Conservation (phyloP, 192 early-diverging fungal species). For the Entomortierella beljakovae region DNA sequence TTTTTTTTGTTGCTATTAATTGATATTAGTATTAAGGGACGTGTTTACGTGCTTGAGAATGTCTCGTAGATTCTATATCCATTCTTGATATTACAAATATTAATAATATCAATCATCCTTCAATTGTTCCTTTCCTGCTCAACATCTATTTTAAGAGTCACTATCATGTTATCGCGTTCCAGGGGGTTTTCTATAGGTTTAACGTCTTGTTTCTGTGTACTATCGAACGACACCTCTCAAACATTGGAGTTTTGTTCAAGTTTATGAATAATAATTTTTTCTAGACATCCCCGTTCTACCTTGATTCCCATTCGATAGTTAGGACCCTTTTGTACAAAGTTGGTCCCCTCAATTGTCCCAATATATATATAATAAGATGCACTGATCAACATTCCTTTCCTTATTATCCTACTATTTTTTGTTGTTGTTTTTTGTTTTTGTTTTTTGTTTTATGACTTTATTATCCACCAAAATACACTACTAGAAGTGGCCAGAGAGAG, state of each 20-base stretch:
- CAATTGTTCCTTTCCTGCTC: background rate
- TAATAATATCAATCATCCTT: background rate
- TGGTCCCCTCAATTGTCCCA: too few relatives aligned
- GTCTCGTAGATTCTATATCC: background rate
- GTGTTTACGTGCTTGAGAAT: conserved; percentile 11
- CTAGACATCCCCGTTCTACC: too few relatives aligned
- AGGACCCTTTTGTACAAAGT: too few relatives aligned
- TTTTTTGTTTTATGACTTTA: background rate
- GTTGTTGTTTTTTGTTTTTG: background rate
- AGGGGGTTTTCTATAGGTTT: background rate
- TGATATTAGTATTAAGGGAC: background rate
- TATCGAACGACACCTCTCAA: too few relatives aligned
- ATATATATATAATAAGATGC: too few relatives aligned
- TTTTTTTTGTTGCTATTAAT: too few relatives aligned
- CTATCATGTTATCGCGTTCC: background rate
- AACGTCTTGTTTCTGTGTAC: background rate
- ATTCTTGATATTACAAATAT: background rate
- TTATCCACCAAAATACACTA: too few relatives aligned
- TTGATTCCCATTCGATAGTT: too few relatives aligned
- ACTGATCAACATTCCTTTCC: too few relatives aligned
- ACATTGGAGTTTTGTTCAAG: too few relatives aligned
- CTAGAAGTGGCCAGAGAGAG: background rate
- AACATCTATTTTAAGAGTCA: background rate
- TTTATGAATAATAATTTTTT: too few relatives aligned
- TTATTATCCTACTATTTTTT: background rate